Evolutionary conservation across 169 alveolate genomes (phyloP).

Genomic region (Plasmodium cynomolgi): DNA sequence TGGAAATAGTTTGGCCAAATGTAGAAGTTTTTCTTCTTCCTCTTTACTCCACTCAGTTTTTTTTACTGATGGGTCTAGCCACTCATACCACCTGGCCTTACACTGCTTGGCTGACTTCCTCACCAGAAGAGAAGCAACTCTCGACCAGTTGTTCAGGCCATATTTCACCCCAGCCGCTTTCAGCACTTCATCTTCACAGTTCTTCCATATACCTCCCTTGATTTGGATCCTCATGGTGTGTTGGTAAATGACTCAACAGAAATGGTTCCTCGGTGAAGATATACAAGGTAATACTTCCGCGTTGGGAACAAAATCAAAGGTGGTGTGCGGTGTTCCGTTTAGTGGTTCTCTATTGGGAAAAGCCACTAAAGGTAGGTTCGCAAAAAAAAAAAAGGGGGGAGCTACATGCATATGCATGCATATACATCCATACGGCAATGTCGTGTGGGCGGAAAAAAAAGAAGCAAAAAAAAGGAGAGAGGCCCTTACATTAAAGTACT

Average conservation of each 20-base stretch:
- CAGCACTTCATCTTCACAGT: conserved; percentile 99
- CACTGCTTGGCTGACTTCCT: conserved; percentile 99
- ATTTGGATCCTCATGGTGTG: conserved; percentile 94
- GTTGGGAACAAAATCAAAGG: not conserved
- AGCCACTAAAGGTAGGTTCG: not conserved
- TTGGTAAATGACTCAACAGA: not conserved
- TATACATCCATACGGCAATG: not conserved
- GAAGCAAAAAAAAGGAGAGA: not conserved
- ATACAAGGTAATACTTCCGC: not conserved
- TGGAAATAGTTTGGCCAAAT: conserved; percentile 99
- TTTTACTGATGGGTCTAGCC: conserved; percentile 99
- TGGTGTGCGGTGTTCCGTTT: not conserved
- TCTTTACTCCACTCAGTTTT: conserved; percentile 99
- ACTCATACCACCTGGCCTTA: conserved; percentile 98
- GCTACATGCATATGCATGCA: not conserved
- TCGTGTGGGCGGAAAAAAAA: not conserved
- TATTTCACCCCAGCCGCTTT: conserved; percentile 99
- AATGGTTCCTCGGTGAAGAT: not conserved
- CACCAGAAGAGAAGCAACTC: conserved; percentile 98
- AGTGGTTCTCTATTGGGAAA: not conserved
- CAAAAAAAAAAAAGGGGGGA: not conserved
- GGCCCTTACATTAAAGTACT: not conserved
- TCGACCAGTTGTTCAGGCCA: conserved; percentile 99
- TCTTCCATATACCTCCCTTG: conserved; percentile 99
- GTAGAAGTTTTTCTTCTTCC: conserved; percentile 99